These are phyloP conservation scores for Aechmea fasciata DNA, from an alignment of 176 grass and related monocot species.

Conservation along the genomic window DNA sequence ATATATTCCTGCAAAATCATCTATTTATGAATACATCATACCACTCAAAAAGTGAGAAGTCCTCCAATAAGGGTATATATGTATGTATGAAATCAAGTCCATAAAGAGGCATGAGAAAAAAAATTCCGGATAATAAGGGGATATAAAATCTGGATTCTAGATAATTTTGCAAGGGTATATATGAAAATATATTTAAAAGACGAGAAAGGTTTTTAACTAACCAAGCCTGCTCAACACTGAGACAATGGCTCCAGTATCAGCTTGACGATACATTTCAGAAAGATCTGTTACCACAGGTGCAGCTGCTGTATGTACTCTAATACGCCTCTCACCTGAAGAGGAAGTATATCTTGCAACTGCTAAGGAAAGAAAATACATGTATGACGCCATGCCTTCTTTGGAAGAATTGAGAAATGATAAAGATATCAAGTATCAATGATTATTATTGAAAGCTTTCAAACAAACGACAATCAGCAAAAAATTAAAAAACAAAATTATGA, in stretches of 20 bases:
- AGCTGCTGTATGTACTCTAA: constrained; percentile 92
- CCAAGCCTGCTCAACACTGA: constrained; percentile 68
- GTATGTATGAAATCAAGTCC: too few relatives aligned
- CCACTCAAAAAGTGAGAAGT: too few relatives aligned
- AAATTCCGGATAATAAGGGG: constrained; percentile 11
- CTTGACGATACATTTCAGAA: constrained; percentile 94
- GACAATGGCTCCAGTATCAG: constrained; percentile 81
- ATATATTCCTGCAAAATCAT: neutral
- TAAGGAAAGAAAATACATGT: constrained; percentile 31
- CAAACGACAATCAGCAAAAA: neutral
- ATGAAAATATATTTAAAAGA: constrained; percentile 6
- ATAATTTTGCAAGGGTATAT: neutral
- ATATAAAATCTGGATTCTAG: neutral
- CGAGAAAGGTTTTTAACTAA: constrained; percentile 25
- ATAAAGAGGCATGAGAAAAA: too few relatives aligned
- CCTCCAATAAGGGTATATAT: too few relatives aligned
- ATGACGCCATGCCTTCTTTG: neutral
- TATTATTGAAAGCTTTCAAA: neutral
- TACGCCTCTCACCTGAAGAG: constrained; percentile 86
- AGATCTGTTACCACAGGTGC: constrained; percentile 95
- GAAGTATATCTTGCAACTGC: constrained; percentile 71
- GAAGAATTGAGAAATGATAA: neutral
- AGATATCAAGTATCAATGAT: neutral
- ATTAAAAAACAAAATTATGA: neutral
- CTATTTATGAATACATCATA: too few relatives aligned